Evolutionary conservation across 2,329 filamentous ascomycete species (phyloP), one percentile per base, ranked within the genome.

Genomic region (Ophiostoma pallidulum): DNA sequence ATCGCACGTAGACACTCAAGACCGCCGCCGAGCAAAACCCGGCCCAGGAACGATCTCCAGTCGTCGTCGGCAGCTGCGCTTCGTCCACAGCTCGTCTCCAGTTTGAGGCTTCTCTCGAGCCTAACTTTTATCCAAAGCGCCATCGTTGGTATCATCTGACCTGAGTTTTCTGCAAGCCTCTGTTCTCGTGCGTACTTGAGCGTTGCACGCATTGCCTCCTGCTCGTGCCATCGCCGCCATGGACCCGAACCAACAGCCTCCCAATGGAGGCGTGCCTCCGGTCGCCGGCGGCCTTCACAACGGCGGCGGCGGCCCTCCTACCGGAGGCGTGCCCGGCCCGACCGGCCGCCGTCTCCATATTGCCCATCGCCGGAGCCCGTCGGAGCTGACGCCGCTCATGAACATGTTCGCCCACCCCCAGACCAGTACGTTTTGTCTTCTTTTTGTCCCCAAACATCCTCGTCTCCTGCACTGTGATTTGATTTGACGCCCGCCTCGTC

Each of bases 311-410:
- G 26, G 26, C 52, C 69, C 69, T 60, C 68, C 69, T 60, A 16
- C 28, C 9, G 26, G 19, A 12, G 77, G 77, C 60, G 75, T 80
- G 51, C 73, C 73, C 64, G 89, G 88, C 59, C 86, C 87, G 61
- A 71, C 83, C 64, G 89, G 89, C 63, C 89, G 91, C 64, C 84
- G 90, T 66, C 80, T 97, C 66, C 90, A 97, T 73, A 96, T 97
- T 70, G 91, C 91, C 62, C 91, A 97, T 74, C 85, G 91, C 64
- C 84, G 91, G 69, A 96, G 89, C 71, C 92, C 91, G 56, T 97
- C 92, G 58, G 92, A 97, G 76, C 76, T 97, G 68, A 97, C 91
- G 51, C 92, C 91, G 56, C 73, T 97, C 68, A 94, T 97, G 86
- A 94, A 89, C 88, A 87, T 80, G 87, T 88, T 78, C 67, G 67